These are phyloP conservation scores for Gypsophila paniculata DNA, from an alignment of 179 eudicot genomes.

Conservation along the genomic window DNA sequence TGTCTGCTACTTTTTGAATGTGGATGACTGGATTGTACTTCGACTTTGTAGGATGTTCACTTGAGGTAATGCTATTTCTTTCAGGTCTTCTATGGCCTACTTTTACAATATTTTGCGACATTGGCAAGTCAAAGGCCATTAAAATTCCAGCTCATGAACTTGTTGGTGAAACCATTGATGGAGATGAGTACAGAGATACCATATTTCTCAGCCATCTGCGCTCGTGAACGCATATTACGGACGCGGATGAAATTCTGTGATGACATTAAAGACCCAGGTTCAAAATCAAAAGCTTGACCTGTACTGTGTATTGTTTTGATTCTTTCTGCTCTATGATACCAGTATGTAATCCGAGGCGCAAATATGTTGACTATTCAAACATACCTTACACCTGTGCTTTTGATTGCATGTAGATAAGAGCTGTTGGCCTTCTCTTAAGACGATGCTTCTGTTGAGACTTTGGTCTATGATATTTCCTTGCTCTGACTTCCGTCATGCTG, in stretches of 20 bases:
- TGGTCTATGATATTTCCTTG: constrained; percentile 98
- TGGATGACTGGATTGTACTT: constrained; percentile 10
- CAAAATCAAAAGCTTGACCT: neutral
- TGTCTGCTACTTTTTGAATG: neutral
- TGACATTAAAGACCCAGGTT: constrained; percentile 81
- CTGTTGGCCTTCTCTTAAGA: constrained; percentile 91
- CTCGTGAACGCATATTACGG: constrained; percentile 69
- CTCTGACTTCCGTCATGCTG: constrained; percentile 94
- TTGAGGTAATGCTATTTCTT: constrained; percentile 17
- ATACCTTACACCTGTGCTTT: neutral
- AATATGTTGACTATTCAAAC: neutral
- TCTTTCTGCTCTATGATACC: neutral
- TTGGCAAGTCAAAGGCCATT: constrained; percentile 67
- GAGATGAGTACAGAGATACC: constrained; percentile 87
- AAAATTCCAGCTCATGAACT: constrained; percentile 64
- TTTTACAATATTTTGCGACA: constrained; percentile 92
- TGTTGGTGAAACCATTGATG: constrained; percentile 83
- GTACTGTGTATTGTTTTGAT: neutral
- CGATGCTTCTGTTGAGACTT: constrained; percentile 74
- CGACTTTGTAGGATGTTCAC: constrained; percentile 14
- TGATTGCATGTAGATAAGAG: constrained; percentile 52
- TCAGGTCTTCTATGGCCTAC: constrained; percentile 90
- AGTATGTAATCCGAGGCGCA: neutral
- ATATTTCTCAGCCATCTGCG: constrained; percentile 89
- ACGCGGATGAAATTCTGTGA: constrained; percentile 64